phyloP scores from a whole-genome alignment of 2,329 filamentous ascomycete genomes.

The Parascedosporium putredinis region DNA sequence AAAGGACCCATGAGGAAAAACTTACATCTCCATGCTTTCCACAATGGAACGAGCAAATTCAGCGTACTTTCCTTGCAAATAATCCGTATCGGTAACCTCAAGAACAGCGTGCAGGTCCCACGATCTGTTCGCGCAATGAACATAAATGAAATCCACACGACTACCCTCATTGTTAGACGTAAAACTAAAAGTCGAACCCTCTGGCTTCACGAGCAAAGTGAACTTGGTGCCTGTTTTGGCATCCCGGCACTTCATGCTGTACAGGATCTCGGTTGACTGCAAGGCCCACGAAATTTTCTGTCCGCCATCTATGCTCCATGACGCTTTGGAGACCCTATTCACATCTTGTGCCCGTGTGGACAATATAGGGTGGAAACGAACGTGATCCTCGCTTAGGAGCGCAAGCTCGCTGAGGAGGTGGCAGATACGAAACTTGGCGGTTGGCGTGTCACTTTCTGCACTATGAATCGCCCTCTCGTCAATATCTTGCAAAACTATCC shows the following conservation, averaged over 20 bases:
- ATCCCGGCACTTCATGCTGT: slow-evolving; percentile 9
- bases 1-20: no score
- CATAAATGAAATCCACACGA: slow-evolving; percentile 13
- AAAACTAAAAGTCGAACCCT: slow-evolving; percentile 16
- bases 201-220: slow-evolving; percentile 18
- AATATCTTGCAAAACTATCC: slow-evolving; percentile 6
- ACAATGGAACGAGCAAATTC: slow-evolving; percentile 1
- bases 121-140: slow-evolving; percentile 20
- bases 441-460: background rate
- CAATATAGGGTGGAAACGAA: background rate
- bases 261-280: slow-evolving; percentile 14
- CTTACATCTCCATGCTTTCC: background rate
- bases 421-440: background rate
- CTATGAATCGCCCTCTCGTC: slow-evolving; percentile 1
- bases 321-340: no score
- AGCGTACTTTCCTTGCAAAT: slow-evolving; percentile 3
- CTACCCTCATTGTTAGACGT: slow-evolving; percentile 12
- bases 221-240: slow-evolving; percentile 6
- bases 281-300: slow-evolving; percentile 8
- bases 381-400: background rate
- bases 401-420: slow-evolving; percentile 2
- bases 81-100: slow-evolving; percentile 3
- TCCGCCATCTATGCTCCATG: no score
- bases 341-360: slow-evolving; percentile 18
- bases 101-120: slow-evolving; percentile 20